Conservation (phyloP, 2,329 filamentous ascomycete species). For the Cladosporium austrohemisphaericum region DNA sequence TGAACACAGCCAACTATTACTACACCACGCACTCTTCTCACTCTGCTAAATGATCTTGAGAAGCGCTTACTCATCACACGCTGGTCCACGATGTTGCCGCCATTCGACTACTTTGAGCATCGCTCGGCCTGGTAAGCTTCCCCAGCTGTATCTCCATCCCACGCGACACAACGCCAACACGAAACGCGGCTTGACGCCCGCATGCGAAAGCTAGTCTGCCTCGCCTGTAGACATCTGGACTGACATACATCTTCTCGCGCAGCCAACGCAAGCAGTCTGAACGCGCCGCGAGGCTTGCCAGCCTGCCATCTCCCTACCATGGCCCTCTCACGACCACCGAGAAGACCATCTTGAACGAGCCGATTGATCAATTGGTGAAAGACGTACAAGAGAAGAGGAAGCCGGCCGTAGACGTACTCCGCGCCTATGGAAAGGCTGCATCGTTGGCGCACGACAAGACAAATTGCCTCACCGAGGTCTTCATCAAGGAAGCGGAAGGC, state of each 20-base stretch:
- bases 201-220: no score
- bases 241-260: conserved; percentile 9
- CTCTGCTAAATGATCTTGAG: not conserved
- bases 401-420: conserved; percentile 69
- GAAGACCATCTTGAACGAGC: conserved; percentile 62
- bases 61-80: not conserved
- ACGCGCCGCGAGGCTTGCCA: conserved; percentile 64
- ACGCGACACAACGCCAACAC: conserved; percentile 3
- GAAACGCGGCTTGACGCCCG: no score
- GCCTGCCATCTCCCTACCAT: conserved; percentile 63
- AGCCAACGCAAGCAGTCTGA: conserved; percentile 79
- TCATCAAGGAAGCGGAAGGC: conserved; percentile 71
- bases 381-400: conserved; percentile 68
- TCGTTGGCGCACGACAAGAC: conserved; percentile 79
- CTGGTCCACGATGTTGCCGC: conserved; percentile 32
- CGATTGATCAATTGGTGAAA: conserved; percentile 74
- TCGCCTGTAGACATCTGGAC: no score
- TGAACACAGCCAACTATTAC: no score
- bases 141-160: conserved; percentile 3
- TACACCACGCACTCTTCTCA: not conserved
- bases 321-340: conserved; percentile 62
- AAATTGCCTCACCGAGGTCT: conserved; percentile 84
- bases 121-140: conserved; percentile 63
- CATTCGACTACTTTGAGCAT: conserved; percentile 67
- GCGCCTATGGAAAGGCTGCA: conserved; percentile 81